A percentile compares a stretch with the other conserved stretches of the same genome.
Evolutionary conservation across 768 basidiomycete species (phyloP).

Genomic region (Tephrocybe sp.): DNA sequence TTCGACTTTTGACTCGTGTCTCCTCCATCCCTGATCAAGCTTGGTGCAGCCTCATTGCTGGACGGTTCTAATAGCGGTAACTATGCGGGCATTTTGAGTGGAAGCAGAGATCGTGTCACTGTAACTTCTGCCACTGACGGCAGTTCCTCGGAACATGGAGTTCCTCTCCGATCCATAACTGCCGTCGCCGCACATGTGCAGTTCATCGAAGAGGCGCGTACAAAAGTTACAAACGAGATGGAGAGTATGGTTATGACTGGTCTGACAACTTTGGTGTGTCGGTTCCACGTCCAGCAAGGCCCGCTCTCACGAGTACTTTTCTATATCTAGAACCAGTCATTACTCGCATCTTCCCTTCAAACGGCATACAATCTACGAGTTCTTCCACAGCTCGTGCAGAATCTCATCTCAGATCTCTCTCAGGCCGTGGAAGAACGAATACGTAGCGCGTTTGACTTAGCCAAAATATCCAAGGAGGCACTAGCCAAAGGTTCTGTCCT

Average conservation of each 20-base stretch:
- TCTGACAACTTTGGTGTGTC: conserved; percentile 67
- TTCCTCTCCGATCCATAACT: conserved; percentile 71
- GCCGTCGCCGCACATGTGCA: conserved; percentile 69
- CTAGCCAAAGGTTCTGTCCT: conserved; percentile 64
- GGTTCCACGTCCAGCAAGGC: background rate
- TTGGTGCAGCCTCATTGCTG: conserved; percentile 45
- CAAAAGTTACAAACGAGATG: conserved; percentile 81
- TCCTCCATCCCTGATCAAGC: conserved; percentile 5
- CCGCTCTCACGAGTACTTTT: conserved; percentile 8
- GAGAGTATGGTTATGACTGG: conserved; percentile 85
- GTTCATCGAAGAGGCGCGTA: conserved; percentile 68
- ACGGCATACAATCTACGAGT: conserved; percentile 91
- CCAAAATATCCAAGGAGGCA: conserved; percentile 83
- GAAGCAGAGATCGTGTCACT: background rate
- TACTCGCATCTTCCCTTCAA: conserved; percentile 91
- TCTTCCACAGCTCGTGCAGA: conserved; percentile 78
- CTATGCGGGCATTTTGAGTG: background rate
- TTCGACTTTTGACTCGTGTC: background rate
- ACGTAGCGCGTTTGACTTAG: conserved; percentile 79
- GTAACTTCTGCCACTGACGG: conserved; percentile 13
- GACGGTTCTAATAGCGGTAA: conserved; percentile 33
- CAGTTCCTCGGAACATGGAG: conserved; percentile 21
- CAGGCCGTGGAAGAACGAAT: conserved; percentile 83
- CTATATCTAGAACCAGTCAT: conserved; percentile 70
- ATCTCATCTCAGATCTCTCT: conserved; percentile 74